A percentile compares a stretch with the other conserved stretches of the same genome.
Evolutionary conservation across 768 basidiomycete species (phyloP).

Genomic region (Suillus clintonianus): DNA sequence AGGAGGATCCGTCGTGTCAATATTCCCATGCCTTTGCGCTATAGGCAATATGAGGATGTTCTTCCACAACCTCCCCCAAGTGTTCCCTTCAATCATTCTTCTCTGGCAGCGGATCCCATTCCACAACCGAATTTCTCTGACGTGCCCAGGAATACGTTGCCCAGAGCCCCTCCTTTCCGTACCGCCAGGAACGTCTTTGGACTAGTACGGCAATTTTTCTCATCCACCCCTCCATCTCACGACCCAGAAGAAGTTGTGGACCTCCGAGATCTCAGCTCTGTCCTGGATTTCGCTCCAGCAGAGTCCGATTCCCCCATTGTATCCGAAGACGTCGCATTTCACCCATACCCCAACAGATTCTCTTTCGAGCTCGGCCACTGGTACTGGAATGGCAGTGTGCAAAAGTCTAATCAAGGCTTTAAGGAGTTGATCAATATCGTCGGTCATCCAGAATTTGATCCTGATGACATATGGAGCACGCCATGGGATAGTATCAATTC

Average conservation of each 20-base stretch:
- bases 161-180: background rate
- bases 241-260: background rate
- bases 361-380: background rate
- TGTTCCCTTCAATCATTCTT: background rate
- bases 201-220: background rate
- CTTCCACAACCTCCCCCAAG: background rate
- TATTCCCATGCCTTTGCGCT: background rate
- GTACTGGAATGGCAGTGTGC: background rate
- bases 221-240: background rate
- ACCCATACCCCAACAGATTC: background rate
- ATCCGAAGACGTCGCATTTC: background rate
- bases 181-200: constrained; percentile 3
- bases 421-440: background rate
- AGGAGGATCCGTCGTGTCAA: background rate
- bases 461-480: background rate
- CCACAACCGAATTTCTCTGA: too few species aligned
- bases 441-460: background rate
- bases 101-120: too few species aligned
- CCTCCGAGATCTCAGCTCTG: constrained; percentile 4
- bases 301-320: background rate
- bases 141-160: background rate
- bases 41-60: background rate
- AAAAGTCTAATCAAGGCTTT: background rate
- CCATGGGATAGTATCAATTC: background rate
- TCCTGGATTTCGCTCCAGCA: background rate